phyloP scores from a whole-genome alignment of 2,329 filamentous ascomycete genomes.

The Colletotrichum echinochloae region DNA sequence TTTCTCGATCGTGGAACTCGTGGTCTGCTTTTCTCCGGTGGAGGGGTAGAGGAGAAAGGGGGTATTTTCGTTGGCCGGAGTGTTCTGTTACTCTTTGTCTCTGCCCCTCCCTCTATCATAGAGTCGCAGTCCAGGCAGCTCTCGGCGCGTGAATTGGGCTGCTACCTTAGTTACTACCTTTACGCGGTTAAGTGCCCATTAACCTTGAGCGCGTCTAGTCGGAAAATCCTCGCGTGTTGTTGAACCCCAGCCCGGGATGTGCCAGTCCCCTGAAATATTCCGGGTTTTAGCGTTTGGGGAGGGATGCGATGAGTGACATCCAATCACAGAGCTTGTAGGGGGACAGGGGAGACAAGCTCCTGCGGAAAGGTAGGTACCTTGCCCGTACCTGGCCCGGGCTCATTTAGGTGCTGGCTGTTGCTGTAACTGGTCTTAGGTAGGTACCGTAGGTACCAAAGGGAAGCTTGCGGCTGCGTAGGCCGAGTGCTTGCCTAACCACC shows the following conservation, averaged over 20 bases:
- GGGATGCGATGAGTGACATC: neutral
- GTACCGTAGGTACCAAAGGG: conserved; percentile 14
- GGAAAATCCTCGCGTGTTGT: conserved; percentile 40
- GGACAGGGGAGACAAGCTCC: conserved; percentile 14
- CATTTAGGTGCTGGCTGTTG: conserved; percentile 7
- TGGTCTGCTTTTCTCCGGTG: neutral
- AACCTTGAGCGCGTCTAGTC: conserved; percentile 35
- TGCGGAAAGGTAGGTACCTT: neutral
- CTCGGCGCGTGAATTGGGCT: conserved; percentile 16
- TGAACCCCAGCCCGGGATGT: conserved; percentile 24
- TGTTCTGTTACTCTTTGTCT: conserved; percentile 15
- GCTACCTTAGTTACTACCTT: neutral
- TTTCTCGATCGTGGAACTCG: neutral
- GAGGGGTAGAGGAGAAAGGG: no score
- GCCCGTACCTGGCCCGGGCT: neutral
- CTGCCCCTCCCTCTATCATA: conserved; percentile 35
- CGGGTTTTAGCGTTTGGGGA: conserved; percentile 24
- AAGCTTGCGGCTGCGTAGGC: conserved; percentile 51
- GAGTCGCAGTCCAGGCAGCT: conserved; percentile 15
- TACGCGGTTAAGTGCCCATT: conserved; percentile 36
- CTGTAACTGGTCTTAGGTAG: neutral
- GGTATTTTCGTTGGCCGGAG: neutral
- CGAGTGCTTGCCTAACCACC: conserved; percentile 52
- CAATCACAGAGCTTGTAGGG: conserved; percentile 28
- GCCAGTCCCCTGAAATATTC: conserved; percentile 32